phyloP scores from a whole-genome alignment of 257 asterid species.

The Plantago major region DNA sequence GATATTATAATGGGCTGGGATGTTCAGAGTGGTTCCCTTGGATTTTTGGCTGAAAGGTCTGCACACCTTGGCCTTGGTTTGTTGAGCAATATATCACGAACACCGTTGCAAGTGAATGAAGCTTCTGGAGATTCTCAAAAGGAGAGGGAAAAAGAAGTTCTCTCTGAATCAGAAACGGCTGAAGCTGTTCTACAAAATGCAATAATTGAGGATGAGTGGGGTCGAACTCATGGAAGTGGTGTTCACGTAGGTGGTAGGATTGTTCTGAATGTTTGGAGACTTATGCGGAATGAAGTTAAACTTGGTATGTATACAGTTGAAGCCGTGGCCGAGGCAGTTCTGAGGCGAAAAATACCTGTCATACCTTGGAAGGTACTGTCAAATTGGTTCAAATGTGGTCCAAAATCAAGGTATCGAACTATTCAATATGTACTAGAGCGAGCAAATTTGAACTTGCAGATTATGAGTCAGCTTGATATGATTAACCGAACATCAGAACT shows the following conservation, averaged over 20 bases:
- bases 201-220: slow-evolving; percentile 94
- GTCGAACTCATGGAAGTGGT: slow-evolving; percentile 97
- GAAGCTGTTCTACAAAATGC: slow-evolving; percentile 46
- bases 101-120: slow-evolving; percentile 43
- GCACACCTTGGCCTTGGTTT: slow-evolving; percentile 75
- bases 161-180: slow-evolving; percentile 34
- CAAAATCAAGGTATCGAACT: slow-evolving; percentile 74
- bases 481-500: slow-evolving; percentile 96
- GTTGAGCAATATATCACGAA: slow-evolving; percentile 71
- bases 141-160: slow-evolving; percentile 33
- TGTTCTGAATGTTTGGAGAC: slow-evolving; percentile 90
- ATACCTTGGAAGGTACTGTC: slow-evolving; percentile 68
- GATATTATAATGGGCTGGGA: slow-evolving; percentile 96
- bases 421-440: slow-evolving; percentile 62
- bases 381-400: slow-evolving; percentile 88
- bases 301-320: slow-evolving; percentile 78
- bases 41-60: slow-evolving; percentile 96
- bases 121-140: slow-evolving; percentile 41
- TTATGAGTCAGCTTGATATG: slow-evolving; percentile 85
- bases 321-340: slow-evolving; percentile 84
- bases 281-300: slow-evolving; percentile 90
- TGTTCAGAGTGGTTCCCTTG: slow-evolving; percentile 90
- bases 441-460: slow-evolving; percentile 75
- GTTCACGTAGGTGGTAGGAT: slow-evolving; percentile 93
- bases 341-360: slow-evolving; percentile 72